Evolutionary conservation across 2,329 filamentous ascomycete species (phyloP), one percentile per base, ranked within the genome.

Genomic region (Ophiostoma australiae): DNA sequence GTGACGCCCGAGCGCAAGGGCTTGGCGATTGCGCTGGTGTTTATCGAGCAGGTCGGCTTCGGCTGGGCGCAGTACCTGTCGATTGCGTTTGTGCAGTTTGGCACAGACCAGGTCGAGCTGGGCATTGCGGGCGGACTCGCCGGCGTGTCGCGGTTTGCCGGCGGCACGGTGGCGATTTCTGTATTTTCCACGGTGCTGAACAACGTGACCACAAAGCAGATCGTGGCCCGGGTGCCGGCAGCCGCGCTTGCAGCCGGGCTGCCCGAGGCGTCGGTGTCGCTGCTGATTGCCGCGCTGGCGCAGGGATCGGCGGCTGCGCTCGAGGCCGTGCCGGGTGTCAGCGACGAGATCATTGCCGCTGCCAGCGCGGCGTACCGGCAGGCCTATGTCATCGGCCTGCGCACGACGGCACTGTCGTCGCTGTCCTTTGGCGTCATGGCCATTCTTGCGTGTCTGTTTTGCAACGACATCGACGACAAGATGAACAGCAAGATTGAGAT

Each of bases 11-110:
- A 78, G 35, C 79, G 81, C 52, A 82, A 82, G 75, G 81, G 79
- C 5, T 78, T 81, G 72, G 82, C 82, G 76, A 81, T 84, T 67
- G 82, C 82, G 0, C 83, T 84, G 69, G 77, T 82, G 15, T 84
- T 84, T 75, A 76, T 84, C 20, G 79, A 79, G 5, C 78, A 82
- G 74, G 77, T 78, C 15, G 82, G 80, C 4, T 85, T 82, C 73
- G 82, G 82, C 6, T 84, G 81, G 80, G 82, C 80, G 3, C 78
- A 82, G 70, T 83, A 84, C 70, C 76, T 84, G 27, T 81, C 79
- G 23, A 84, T 85, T 73, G 81, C 83, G 1, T 81, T 82, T 72
- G 82, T 81, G 6, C 83, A 84, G 74, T 80, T 84, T 71, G 83
- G 82, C n/a, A 82, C 83, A 2, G 79, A 82, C 35, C 84, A 85